Percentiles rank a stretch among this genome's conserved stretches.
Conservation (phyloP, 192 early-diverging fungal genomes). For the Martensiomyces pterosporus region DNA sequence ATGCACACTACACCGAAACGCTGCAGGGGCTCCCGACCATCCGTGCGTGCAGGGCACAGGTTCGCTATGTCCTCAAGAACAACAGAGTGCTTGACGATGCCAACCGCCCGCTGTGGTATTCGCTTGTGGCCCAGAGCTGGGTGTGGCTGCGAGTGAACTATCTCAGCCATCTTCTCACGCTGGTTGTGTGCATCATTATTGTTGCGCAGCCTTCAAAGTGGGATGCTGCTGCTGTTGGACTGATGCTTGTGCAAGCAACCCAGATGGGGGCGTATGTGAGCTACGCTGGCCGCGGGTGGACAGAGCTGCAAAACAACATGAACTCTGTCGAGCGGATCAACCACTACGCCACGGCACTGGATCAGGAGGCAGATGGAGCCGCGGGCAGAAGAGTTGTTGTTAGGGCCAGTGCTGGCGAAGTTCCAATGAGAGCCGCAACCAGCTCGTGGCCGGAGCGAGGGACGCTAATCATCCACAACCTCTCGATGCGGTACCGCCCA, state of each 20-base stretch:
- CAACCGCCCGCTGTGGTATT: slow-evolving; percentile 42
- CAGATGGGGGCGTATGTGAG: slow-evolving; percentile 42
- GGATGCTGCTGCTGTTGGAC: slow-evolving; percentile 42
- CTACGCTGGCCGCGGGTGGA: slow-evolving; percentile 45
- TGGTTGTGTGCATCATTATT: slow-evolving; percentile 31
- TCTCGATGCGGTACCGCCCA: slow-evolving; percentile 32
- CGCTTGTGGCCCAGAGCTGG: slow-evolving; percentile 36
- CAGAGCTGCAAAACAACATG: slow-evolving; percentile 50
- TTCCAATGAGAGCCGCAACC: slow-evolving; percentile 1
- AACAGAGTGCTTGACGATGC: slow-evolving; percentile 27
- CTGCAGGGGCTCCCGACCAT: slow-evolving; percentile 81
- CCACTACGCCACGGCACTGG: slow-evolving; percentile 30
- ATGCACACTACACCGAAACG: slow-evolving; percentile 76
- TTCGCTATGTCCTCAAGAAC: slow-evolving; percentile 11
- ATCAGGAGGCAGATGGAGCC: slow-evolving; percentile 14
- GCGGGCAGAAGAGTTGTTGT: too few species aligned
- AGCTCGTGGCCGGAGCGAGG: slow-evolving; percentile 32
- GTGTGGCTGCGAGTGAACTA: slow-evolving; percentile 41
- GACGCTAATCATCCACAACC: slow-evolving; percentile 30
- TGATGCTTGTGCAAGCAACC: slow-evolving; percentile 39
- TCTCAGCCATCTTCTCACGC: slow-evolving; percentile 21
- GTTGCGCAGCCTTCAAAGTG: slow-evolving; percentile 28
- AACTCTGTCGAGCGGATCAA: slow-evolving; percentile 41
- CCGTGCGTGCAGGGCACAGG: slow-evolving; percentile 63
- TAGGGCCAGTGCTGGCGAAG: not conserved